Evolutionary conservation across 169 alveolate species (phyloP).

Genomic region (Theileria parva): DNA sequence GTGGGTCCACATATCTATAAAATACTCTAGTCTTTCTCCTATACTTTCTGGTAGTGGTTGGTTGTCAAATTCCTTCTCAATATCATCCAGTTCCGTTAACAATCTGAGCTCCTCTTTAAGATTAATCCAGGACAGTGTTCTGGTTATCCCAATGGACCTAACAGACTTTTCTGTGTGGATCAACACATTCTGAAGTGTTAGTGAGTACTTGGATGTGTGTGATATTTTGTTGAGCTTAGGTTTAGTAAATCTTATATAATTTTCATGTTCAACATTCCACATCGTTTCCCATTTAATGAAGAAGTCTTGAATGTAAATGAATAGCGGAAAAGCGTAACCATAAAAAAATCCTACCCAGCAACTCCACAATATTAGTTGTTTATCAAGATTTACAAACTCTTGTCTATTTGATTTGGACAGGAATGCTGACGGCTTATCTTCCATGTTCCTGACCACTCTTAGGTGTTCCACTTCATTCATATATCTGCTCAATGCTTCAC

Average conservation of each 20-base stretch:
- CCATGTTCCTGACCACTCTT: neutral
- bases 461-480: neutral
- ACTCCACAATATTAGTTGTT: neutral
- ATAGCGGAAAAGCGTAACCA: neutral
- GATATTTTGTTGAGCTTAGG: neutral
- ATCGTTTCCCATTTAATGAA: conserved; percentile 33
- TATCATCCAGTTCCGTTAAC: neutral
- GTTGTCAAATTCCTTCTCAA: neutral
- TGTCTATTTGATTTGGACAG: neutral
- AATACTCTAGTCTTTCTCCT: neutral
- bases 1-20: neutral
- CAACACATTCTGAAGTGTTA: neutral
- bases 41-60: neutral
- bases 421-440: neutral
- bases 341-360: neutral
- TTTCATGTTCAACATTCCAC: conserved; percentile 34
- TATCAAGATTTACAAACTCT: neutral
- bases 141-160: neutral
- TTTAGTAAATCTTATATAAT: neutral
- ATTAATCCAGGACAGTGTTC: conserved; percentile 6
- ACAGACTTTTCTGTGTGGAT: neutral
- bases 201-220: conserved; percentile 30
- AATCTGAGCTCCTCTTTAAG: conserved; percentile 5
- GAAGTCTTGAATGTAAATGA: conserved; percentile 13
- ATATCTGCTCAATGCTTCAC: neutral